phyloP scores from a whole-genome alignment of 176 grass and related monocot species.

The Elymus sibiricus region DNA sequence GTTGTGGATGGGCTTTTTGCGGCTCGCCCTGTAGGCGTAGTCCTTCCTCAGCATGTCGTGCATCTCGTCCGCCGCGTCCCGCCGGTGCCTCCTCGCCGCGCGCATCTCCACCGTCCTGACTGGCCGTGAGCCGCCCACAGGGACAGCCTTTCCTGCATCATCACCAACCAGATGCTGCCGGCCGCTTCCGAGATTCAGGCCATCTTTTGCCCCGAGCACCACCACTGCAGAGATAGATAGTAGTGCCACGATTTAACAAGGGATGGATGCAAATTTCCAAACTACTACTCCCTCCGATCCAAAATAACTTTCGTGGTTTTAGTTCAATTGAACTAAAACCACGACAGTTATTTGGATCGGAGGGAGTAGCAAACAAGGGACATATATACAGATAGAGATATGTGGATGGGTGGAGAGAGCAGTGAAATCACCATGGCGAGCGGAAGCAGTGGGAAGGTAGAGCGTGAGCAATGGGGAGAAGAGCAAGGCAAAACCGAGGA shows the following conservation, averaged over 20 bases:
- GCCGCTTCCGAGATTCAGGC: neutral
- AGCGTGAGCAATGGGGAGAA: conserved; percentile 16
- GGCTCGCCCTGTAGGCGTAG: conserved; percentile 18
- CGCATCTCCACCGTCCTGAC: neutral
- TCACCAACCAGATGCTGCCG: conserved; percentile 1
- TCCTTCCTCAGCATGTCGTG: conserved; percentile 52
- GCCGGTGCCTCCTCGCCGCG: neutral
- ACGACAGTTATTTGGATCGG: too few species aligned
- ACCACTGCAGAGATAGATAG: conserved; percentile 24
- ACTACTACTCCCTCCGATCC: too few species aligned
- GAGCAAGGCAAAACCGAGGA: neutral
- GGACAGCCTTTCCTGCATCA: neutral
- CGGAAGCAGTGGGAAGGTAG: conserved; percentile 4
- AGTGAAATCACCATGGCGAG: conserved; percentile 39
- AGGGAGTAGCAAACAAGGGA: neutral
- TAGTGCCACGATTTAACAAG: neutral
- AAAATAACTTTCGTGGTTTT: too few species aligned
- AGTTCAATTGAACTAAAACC: too few species aligned
- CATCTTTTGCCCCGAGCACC: neutral
- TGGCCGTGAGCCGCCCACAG: neutral
- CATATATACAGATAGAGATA: neutral
- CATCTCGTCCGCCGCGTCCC: conserved; percentile 26
- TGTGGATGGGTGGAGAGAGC: neutral
- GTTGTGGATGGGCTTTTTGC: conserved; percentile 56
- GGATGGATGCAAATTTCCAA: neutral